Evolutionary conservation across 805 yeast species (phyloP), one percentile per base, ranked within the genome.

Genomic region (Ogataea dorogensis): DNA sequence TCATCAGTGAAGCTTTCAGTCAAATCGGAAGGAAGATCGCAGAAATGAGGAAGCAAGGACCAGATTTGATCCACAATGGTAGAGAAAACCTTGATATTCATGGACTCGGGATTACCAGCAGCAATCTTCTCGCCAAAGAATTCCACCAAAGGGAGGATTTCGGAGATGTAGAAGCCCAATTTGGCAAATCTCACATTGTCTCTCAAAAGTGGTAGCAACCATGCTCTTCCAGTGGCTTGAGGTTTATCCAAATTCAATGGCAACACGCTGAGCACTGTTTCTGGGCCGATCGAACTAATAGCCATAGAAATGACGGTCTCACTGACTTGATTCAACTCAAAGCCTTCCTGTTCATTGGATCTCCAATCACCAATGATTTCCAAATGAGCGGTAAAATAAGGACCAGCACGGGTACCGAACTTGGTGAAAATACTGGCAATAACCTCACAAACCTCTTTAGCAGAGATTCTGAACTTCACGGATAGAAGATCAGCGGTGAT

Each of bases 11-110:
- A 87, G 0, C 86, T 65, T 7, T 55, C 51, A 15, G 55, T 59
- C 47, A 87, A 67, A 62, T 93, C 98, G 17, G 65, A 67, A 21
- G 98, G 96, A 50, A 89, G 70, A 55, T 85, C 93, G 55, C 93
- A 82, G 61, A 88, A 93, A 49, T 80, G 83, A 12, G 98, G 96
- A 44, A 93, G 68, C 45, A 89, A 68, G 1, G 94, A 79, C 97
- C 97, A 88, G 21, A 89, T 71, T 69, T 93, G 99, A 56, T 86
- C 95, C 26, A 86, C 68, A 28, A 93, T 77, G 2, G 98, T 91
- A 50, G 79, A 74, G 56, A 86, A 84, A 34, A 93, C 77, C 63
- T 87, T 93, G 40, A 66, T 60, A 56, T 86, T 84, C 42, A 85
- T 70, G 2, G 89, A 77, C 33, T 77, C 74, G 32, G 73, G 70